Percentiles rank a stretch among this genome's conserved stretches.
Evolutionary conservation across 495 filamentous ascomycete genomes (phyloP).

Genomic region (Penicillium fimorum): DNA sequence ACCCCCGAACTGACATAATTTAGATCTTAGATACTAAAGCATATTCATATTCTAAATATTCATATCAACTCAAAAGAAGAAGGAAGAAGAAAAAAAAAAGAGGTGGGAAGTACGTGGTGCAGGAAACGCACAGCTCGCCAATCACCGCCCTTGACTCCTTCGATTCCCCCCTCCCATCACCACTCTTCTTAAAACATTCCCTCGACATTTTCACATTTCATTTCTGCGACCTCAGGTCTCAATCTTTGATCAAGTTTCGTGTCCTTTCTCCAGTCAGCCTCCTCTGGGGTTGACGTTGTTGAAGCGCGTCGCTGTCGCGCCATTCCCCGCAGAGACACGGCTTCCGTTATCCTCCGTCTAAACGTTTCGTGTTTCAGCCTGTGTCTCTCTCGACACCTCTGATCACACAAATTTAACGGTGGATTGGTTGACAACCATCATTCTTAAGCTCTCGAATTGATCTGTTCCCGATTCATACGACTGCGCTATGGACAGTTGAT

Average conservation of each 20-base stretch:
- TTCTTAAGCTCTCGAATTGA: constrained; percentile 14
- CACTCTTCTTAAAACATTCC: constrained; percentile 10
- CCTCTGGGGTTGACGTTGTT: constrained; percentile 32
- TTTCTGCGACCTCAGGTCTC: not conserved
- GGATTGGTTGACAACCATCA: not conserved
- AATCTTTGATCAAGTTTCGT: constrained; percentile 3
- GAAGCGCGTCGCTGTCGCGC: constrained; percentile 44
- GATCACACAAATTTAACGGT: not conserved
- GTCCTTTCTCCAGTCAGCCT: constrained; percentile 23
- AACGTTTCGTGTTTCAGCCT: constrained; percentile 16
- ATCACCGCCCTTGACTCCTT: constrained; percentile 23
- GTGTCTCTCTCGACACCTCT: not conserved
- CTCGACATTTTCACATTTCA: not conserved
- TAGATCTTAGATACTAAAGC: too few species aligned
- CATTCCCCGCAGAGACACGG: constrained; percentile 40
- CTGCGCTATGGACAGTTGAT: constrained; percentile 45
- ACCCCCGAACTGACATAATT: too few species aligned
- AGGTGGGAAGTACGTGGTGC: constrained; percentile 6
- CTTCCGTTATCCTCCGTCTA: constrained; percentile 29
- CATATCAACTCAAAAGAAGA: not conserved
- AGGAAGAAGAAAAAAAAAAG: constrained; percentile 3
- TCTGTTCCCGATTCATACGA: constrained; percentile 6
- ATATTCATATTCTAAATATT: too few species aligned
- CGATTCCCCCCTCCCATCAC: constrained; percentile 15
- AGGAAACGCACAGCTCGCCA: constrained; percentile 17